Conservation (phyloP, 352 stramenopile genomes). For the Vaucheria bursata region DNA sequence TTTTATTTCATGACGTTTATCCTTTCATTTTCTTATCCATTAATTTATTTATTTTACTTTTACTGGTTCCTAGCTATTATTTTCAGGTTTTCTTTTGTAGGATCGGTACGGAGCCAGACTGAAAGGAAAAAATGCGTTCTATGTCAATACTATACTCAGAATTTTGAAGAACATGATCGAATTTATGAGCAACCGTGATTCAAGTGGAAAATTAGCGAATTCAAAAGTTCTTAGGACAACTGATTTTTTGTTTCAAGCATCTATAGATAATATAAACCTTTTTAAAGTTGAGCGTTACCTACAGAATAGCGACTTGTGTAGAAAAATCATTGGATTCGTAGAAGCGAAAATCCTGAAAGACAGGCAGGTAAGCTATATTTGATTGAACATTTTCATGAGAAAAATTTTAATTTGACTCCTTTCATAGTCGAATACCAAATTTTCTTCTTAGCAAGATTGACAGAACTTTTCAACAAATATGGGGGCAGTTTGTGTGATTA, state of each 20-base stretch:
- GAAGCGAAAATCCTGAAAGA: constrained; percentile 50
- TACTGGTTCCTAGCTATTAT: no score
- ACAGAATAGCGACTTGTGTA: constrained; percentile 48
- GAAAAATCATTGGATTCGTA: constrained; percentile 48
- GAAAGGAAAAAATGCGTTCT: constrained; percentile 47
- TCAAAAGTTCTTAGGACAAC: constrained; percentile 56
- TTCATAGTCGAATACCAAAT: no score
- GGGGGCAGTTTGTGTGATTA: not conserved
- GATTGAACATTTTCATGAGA: no score
- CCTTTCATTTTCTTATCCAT: no score
- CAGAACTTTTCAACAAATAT: not conserved
- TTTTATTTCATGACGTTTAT: no score
- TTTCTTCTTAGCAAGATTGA: no score
- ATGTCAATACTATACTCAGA: constrained; percentile 45
- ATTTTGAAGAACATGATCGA: constrained; percentile 36
- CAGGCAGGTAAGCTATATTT: no score
- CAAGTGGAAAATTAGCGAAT: not conserved
- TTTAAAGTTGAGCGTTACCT: constrained; percentile 66
- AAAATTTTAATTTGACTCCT: no score
- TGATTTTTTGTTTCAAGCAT: constrained; percentile 58
- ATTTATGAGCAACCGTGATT: constrained; percentile 32
- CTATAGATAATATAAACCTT: constrained; percentile 70
- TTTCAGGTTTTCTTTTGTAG: constrained; percentile 1
- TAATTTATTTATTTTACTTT: no score
- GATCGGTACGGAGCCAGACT: constrained; percentile 46